phyloP scores from a whole-genome alignment of 179 eudicot species.

The Amaranthus tricolor region DNA sequence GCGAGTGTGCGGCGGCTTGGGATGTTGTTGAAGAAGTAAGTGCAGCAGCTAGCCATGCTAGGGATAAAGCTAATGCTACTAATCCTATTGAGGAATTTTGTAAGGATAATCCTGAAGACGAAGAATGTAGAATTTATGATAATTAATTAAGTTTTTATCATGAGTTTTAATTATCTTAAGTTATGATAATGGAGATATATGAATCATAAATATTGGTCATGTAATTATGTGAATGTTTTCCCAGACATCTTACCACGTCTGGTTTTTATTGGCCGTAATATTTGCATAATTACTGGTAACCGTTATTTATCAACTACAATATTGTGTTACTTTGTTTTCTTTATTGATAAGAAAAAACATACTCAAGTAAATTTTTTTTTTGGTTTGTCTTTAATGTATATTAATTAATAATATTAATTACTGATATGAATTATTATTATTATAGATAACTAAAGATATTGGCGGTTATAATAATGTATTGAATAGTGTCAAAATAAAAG shows the following conservation, averaged over 20 bases:
- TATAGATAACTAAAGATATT: too few relatives aligned
- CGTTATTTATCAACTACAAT: too few relatives aligned
- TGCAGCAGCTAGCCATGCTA: conserved; percentile 92
- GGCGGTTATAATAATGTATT: too few relatives aligned
- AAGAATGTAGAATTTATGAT: conserved; percentile 97
- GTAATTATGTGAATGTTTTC: neutral
- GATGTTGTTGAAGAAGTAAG: conserved; percentile 96
- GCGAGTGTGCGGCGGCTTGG: conserved; percentile 96
- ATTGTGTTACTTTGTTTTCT: neutral
- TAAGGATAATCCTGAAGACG: conserved; percentile 83
- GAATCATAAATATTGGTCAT: neutral
- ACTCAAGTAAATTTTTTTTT: too few relatives aligned
- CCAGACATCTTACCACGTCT: neutral
- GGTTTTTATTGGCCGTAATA: neutral
- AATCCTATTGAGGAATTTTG: conserved; percentile 74
- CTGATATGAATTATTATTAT: too few relatives aligned
- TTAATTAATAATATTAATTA: too few relatives aligned
- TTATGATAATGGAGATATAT: too few relatives aligned
- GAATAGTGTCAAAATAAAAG: too few relatives aligned
- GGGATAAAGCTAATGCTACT: conserved; percentile 65
- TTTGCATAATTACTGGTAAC: too few relatives aligned
- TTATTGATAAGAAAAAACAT: too few relatives aligned
- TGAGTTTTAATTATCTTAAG: neutral
- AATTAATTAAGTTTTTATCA: conserved; percentile 24
- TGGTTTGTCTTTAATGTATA: too few relatives aligned